phyloP scores from a whole-genome alignment of 1,284 basidiomycete species.

The Anthracocystis walkeri region DNA sequence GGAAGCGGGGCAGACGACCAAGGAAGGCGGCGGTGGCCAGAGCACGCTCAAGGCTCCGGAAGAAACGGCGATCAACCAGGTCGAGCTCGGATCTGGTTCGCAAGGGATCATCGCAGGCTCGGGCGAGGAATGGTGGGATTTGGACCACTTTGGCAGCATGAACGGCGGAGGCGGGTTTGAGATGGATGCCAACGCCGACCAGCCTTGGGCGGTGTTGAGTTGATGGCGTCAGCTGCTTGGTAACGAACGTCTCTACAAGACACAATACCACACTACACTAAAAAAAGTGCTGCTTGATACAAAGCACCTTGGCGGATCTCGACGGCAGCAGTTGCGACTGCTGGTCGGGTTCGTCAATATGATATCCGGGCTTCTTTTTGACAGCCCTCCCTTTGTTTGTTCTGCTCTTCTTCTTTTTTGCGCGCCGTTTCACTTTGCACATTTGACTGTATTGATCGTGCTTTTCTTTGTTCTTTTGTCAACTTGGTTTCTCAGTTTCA shows the following conservation, averaged over 20 bases:
- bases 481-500: not conserved
- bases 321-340: not conserved
- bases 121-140: conserved; percentile 54
- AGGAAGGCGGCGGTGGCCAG: conserved; percentile 18
- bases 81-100: conserved; percentile 52
- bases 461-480: conserved; percentile 5
- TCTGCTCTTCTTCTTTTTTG: conserved; percentile 8
- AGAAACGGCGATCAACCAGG: conserved; percentile 44
- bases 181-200: conserved; percentile 43
- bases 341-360: not conserved
- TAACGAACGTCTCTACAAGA: not conserved
- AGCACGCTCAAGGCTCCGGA: conserved; percentile 32
- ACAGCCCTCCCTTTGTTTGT: not conserved
- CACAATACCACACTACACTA: conserved; percentile 9
- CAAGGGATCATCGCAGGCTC: conserved; percentile 43
- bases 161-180: conserved; percentile 38
- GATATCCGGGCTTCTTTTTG: conserved; percentile 33
- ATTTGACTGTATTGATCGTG: conserved; percentile 30
- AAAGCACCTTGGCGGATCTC: conserved; percentile 6
- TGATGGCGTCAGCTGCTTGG: conserved; percentile 14
- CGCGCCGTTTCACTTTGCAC: conserved; percentile 11
- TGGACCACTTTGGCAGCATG: conserved; percentile 52
- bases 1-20: conserved; percentile 20
- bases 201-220: conserved; percentile 53
- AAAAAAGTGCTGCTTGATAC: conserved; percentile 9